Evolutionary conservation across 2,329 filamentous ascomycete species (phyloP).

Genomic region (Magnaporthiopsis poae): DNA sequence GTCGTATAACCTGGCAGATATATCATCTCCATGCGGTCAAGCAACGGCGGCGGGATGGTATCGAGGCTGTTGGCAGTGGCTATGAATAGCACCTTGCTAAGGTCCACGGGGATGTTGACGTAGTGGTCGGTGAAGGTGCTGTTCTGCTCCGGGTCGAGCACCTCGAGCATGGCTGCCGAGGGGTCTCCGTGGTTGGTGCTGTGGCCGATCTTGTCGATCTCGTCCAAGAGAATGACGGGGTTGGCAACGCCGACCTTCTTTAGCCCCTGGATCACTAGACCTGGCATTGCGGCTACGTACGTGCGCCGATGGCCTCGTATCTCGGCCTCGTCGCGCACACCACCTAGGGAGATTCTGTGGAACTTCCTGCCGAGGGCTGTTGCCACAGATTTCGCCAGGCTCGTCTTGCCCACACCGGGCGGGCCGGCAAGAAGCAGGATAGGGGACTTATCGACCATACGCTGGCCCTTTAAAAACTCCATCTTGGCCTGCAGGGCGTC

Average conservation of each 20-base stretch:
- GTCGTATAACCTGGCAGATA: constrained; percentile 90
- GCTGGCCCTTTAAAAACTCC: constrained; percentile 67
- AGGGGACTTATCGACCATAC: constrained; percentile 87
- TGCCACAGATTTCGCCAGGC: constrained; percentile 83
- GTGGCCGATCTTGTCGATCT: constrained; percentile 92
- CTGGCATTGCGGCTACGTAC: constrained; percentile 98
- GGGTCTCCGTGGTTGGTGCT: constrained; percentile 92
- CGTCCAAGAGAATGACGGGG: constrained; percentile 88
- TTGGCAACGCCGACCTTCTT: constrained; percentile 95
- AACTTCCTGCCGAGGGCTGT: constrained; percentile 89
- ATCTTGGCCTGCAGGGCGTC: constrained; percentile 51
- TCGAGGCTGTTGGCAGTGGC: constrained; percentile 92
- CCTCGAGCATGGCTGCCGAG: constrained; percentile 93
- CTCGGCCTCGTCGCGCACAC: constrained; percentile 91
- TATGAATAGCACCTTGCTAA: constrained; percentile 95
- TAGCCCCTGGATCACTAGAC: constrained; percentile 81
- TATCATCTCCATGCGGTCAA: constrained; percentile 97
- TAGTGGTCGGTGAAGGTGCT: constrained; percentile 93
- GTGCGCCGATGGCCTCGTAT: constrained; percentile 90
- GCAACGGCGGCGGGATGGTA: constrained; percentile 83
- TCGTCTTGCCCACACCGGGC: constrained; percentile 92
- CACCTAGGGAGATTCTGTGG: constrained; percentile 90
- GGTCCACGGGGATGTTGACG: constrained; percentile 85
- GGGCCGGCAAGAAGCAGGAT: constrained; percentile 89
- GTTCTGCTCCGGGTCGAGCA: constrained; percentile 95